Base-by-base conservation (phyloP, 768 basidiomycete genomes). In the Termitomyces heimii region DNA sequence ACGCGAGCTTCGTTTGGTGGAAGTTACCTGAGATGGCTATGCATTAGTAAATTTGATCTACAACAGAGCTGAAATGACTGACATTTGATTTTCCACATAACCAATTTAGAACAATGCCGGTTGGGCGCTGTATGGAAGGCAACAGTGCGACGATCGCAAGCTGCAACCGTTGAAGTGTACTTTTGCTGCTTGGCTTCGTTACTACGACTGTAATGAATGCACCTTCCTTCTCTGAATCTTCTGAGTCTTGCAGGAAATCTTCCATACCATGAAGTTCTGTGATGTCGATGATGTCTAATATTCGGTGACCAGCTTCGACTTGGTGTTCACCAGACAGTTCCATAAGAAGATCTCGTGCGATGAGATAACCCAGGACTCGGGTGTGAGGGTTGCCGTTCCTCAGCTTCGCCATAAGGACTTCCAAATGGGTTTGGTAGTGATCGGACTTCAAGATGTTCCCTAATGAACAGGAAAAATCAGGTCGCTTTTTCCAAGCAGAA, bases 381-480 rank as follows among this genome's bases (percentile, higher is more conserved):
- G 80, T 73, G 60, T 88, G 78, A 0, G 81, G 65, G 59, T 82
- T 75, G 0, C 71, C 51, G 47, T 81, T 78, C 2, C 75, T 71
- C 12, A 91, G 60, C 60, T 81, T 84, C 18, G 63, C 62, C 4
- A 91, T 64, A 14, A 94, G 66, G 53, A 71, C 71, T 2, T 73
- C 72, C 18, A 86, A 63, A 57, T 84, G 77, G 22, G 69, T 61
- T 2, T 66, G 52, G 52, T 72, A 75, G 20, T 77, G 63, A 39
- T 77, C 73, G 0, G 86, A 88, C 3, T 67, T 67, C 10, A 86
- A 64, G 51, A 92, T 81, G 58, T 89, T 91, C 49, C 82, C 92
- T 91, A 61, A 43, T 12, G 13, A 43, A 1, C 34, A 18, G 56
- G 46, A 22, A 24, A 32, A 39, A 49, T 53, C 31, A 31, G 34